Evolutionary conservation across 2,329 filamentous ascomycete genomes (phyloP).

Genomic region (Lecanosticta acicola): DNA sequence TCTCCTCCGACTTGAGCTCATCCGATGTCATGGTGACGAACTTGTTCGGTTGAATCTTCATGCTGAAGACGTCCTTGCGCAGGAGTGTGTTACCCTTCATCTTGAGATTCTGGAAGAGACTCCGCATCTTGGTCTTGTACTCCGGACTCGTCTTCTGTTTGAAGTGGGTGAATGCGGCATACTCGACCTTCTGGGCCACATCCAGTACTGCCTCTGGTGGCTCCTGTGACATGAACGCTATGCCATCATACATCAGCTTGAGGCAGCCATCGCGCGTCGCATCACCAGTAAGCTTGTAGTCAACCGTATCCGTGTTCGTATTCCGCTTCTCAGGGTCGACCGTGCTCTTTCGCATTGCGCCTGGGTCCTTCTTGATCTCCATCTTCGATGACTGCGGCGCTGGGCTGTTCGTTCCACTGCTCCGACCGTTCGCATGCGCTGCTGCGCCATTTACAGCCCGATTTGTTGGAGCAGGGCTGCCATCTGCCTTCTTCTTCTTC

Average conservation of each 20-base stretch:
- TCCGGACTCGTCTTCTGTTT: constrained; percentile 63
- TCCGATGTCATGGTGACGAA: constrained; percentile 87
- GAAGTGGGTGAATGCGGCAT: constrained; percentile 64
- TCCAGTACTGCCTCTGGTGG: constrained; percentile 61
- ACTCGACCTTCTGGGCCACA: constrained; percentile 66
- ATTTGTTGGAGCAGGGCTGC: constrained; percentile 42
- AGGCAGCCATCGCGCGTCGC: constrained; percentile 75
- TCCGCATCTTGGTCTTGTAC: constrained; percentile 86
- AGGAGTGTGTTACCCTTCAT: constrained; percentile 79
- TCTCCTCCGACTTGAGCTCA: constrained; percentile 83
- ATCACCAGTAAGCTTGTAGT: constrained; percentile 69
- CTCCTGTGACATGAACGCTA: constrained; percentile 64
- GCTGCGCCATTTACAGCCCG: constrained; percentile 34
- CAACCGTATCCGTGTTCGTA: constrained; percentile 74
- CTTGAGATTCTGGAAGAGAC: constrained; percentile 91
- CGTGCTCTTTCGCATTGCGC: constrained; percentile 45
- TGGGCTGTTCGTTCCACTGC: constrained; percentile 36
- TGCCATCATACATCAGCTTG: constrained; percentile 87
- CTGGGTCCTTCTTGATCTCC: constrained; percentile 31
- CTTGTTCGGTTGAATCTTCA: constrained; percentile 62
- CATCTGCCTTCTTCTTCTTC: constrained; percentile 35
- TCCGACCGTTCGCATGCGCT: constrained; percentile 15
- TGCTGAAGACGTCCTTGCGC: constrained; percentile 67
- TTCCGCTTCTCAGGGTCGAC: constrained; percentile 69
- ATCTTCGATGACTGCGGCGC: constrained; percentile 41